Base-by-base conservation (phyloP, 73 alveolate species). In the Durusdinium trenchii region DNA sequence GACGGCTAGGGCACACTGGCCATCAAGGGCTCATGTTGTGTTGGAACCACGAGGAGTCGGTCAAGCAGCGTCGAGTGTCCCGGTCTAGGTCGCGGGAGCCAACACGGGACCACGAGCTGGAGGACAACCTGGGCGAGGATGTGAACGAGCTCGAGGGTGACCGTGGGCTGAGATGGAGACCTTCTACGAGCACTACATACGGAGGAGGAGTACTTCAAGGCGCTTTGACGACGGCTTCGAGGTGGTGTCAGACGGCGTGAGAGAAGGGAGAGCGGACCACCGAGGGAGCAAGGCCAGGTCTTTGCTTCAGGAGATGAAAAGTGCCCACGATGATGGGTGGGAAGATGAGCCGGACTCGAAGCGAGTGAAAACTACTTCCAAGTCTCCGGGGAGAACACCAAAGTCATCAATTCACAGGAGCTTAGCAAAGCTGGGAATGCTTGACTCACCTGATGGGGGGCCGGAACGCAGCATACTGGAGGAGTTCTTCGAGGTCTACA, bases 401-500 rank as follows among this genome's bases (percentile, higher is more conserved):
- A 45, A 48, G 47, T 81, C 91, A 28, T 23, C 47, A 26, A 50
- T 81, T 1, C 91, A 81, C 35, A 38, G 67, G 32, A 81, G 67
- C 20, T 30, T 81, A 46, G 91, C 91, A 1, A 81, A 46, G 91
- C 69, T 81, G 16, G 91, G 91, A 0, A 0, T 81, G 91, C 20
- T 81, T 16, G 52, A 81, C 67, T 81, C 91, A 0, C 91, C 91
- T 0, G 91, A 45, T 42, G 28, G 42, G 47, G 57, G 30, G 0
- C 23, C 43, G 32, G 46, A 4, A 6, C 69, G 14, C 35, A 45
- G 32, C 35, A 7, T n/a, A 38, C 32, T 81, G 0, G 91, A 81
- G 71, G 91, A 81, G 91, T 81, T 81, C 91, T n/a, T 81, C 61
- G 67, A 81, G 69, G 48, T 30, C 47, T 46, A 23, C 46, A 35